Evolutionary conservation across 108 stramenopile genomes (phyloP), one percentile per base, ranked within the genome.

Genomic region (Epipyxis sp.): DNA sequence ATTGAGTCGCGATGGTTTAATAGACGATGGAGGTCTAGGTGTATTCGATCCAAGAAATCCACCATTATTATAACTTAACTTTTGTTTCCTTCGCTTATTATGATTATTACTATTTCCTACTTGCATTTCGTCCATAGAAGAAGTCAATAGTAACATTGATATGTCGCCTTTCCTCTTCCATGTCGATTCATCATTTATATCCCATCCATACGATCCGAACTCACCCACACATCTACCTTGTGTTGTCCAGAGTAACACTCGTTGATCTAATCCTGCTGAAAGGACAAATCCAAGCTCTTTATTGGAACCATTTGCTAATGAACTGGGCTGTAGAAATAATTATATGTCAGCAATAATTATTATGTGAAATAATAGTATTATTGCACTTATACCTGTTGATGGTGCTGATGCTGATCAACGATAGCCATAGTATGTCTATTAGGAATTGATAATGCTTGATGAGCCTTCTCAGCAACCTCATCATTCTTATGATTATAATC

Each of bases 211-310:
- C 6, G 34, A 10, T 10, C 61, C 61, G 25, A 65, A 65, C 25
- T 65, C 61, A 37, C 61, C 61, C 6, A 65, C 25, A 37, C 61
- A 65, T 29, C 25, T 29, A 37, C 61, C 61, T 6, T 65, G 61
- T 6, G 35, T 10, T 10, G 34, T 65, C 61, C 61, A 65, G 13
- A 65, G 61, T 10, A 13, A 65, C 6, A 65, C 61, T 16, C 61
- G 61, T 37, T 65, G 61, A 37, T 65, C 61, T 29, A 65, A 37
- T 29, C 61, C 61, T 29, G 61, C 61, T 6, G 13, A 13, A 6
- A 65, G 25, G 34, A 65, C 25, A 37, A 35, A 65, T 10, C 13
- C 61, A n/a, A n/a, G n/a, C n/a, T n/a, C n/a, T n/a, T n/a, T n/a
- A n/a, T n/a, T n/a, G n/a, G n/a, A n/a, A n/a, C n/a, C n/a, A n/a